phyloP scores from a whole-genome alignment of 164 flowering plant genomes.

The Tinospora cordifolia region DNA sequence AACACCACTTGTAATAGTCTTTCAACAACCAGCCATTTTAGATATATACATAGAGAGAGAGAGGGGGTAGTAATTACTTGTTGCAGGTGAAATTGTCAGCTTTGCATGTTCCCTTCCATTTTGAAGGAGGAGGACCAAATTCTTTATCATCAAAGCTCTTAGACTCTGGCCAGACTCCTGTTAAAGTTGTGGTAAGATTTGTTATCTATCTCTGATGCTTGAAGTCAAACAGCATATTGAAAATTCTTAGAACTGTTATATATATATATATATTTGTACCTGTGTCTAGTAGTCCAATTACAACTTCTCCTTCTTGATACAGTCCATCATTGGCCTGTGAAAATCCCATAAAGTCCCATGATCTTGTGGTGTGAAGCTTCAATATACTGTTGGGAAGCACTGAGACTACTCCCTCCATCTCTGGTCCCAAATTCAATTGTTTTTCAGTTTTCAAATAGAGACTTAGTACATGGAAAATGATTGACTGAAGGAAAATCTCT shows the following conservation, averaged over 20 bases:
- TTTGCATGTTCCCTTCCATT: conserved; percentile 39
- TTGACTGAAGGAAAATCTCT: too few relatives aligned
- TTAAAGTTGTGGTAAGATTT: background rate
- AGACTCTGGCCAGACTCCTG: conserved; percentile 43
- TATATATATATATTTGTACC: conserved; percentile 15
- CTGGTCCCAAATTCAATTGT: conserved; percentile 18
- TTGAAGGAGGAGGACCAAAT: conserved; percentile 25
- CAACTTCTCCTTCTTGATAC: conserved; percentile 25
- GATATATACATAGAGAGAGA: background rate
- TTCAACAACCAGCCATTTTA: background rate
- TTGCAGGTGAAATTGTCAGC: conserved; percentile 36
- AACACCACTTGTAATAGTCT: background rate
- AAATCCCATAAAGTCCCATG: conserved; percentile 47
- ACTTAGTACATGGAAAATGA: too few relatives aligned
- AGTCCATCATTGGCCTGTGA: conserved; percentile 3
- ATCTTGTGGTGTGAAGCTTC: conserved; percentile 44
- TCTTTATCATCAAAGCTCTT: conserved; percentile 32
- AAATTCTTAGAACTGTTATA: background rate
- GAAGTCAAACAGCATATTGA: background rate
- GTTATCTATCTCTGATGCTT: background rate
- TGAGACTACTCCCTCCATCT: conserved; percentile 40
- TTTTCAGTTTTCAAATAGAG: background rate
- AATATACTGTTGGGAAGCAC: conserved; percentile 30
- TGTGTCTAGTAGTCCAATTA: conserved; percentile 37
- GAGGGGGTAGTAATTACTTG: conserved; percentile 22